phyloP scores from a whole-genome alignment of 257 asterid species.

The Fraxinus excelsior region DNA sequence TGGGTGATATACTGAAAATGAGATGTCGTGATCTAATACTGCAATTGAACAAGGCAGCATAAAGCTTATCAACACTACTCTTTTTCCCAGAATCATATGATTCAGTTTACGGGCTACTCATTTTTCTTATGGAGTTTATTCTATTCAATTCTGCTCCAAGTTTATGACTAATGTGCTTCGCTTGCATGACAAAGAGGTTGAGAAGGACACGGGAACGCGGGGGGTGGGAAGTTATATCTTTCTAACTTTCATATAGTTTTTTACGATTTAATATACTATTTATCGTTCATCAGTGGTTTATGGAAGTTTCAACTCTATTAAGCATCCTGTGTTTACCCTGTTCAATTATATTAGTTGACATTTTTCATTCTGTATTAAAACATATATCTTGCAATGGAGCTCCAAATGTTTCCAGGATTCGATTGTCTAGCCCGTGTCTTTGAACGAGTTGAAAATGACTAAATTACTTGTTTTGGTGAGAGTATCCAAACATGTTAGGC shows the following conservation, averaged over 20 bases:
- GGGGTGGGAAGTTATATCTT: no score
- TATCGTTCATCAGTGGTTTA: not conserved
- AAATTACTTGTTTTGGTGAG: not conserved
- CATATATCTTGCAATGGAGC: no score
- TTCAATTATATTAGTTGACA: not conserved
- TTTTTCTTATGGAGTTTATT: not conserved
- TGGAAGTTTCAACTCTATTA: not conserved
- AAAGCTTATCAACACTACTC: not conserved
- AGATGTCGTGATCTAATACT: not conserved
- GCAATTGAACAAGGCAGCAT: constrained; percentile 1
- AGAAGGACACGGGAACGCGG: not conserved
- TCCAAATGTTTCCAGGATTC: not conserved
- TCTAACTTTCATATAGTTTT: no score
- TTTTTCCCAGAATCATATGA: not conserved
- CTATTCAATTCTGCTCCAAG: not conserved
- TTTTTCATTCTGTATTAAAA: no score
- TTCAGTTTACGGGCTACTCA: no score
- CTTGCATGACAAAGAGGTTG: not conserved
- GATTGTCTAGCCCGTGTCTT: not conserved
- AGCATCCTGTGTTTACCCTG: not conserved
- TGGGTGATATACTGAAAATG: not conserved
- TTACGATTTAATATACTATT: no score
- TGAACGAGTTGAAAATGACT: not conserved
- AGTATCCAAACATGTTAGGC: not conserved
- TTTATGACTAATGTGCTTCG: not conserved